These are phyloP conservation scores for Cercospora sp. DNA, from an alignment of 2,329 filamentous ascomycete species.

Conservation along the genomic window DNA sequence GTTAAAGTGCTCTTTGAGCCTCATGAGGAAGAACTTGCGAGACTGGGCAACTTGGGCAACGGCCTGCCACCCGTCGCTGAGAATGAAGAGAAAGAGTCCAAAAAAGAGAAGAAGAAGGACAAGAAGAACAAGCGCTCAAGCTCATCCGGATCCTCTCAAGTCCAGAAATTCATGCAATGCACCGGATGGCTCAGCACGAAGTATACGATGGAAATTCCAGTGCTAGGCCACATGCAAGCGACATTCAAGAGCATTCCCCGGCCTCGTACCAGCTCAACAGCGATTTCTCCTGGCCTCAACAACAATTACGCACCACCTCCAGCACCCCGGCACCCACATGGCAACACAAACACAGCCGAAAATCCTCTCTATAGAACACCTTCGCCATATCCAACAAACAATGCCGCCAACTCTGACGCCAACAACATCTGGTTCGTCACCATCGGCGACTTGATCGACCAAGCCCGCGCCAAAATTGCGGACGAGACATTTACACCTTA, in stretches of 20 bases:
- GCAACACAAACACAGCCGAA: not conserved
- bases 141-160: not conserved
- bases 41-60: conserved; percentile 8
- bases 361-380: not conserved
- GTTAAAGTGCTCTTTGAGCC: conserved; percentile 14
- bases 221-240: conserved; percentile 7
- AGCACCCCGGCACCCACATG: not conserved
- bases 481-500: conserved; percentile 19
- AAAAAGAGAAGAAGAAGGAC: not conserved
- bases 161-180: conserved; percentile 21
- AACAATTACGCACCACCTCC: not conserved
- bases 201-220: conserved; percentile 19
- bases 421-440: conserved; percentile 14
- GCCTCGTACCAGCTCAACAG: not conserved
- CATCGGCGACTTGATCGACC: conserved; percentile 14
- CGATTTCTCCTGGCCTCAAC: not conserved
- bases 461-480: conserved; percentile 4
- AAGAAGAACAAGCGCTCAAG: not conserved
- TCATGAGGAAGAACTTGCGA: conserved; percentile 19
- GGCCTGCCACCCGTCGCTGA: not conserved
- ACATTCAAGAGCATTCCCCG: conserved; percentile 10
- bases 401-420: not conserved
- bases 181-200: conserved; percentile 17
- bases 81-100: not conserved
- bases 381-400: not conserved